These are phyloP conservation scores for Blastomyces gilchristii DNA, from an alignment of 2,329 filamentous ascomycete genomes.

Conservation along the genomic window DNA sequence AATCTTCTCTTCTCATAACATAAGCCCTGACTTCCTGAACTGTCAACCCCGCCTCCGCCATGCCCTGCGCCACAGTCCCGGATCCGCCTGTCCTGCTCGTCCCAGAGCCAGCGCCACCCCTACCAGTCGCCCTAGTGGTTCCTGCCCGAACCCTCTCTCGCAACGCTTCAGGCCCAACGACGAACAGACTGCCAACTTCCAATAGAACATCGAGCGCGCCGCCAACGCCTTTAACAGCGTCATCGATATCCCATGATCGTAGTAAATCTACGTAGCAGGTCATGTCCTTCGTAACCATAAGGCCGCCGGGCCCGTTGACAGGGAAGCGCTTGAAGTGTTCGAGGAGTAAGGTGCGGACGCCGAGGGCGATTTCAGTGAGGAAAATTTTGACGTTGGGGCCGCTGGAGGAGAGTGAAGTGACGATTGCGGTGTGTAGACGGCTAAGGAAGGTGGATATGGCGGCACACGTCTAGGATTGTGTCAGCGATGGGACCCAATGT, in stretches of 20 bases:
- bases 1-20: conserved; percentile 76
- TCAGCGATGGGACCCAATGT: conserved; percentile 4
- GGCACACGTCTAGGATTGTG: conserved; percentile 53
- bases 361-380: conserved; percentile 70
- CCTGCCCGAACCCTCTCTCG: conserved; percentile 53
- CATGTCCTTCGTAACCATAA: conserved; percentile 95
- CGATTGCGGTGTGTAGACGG: conserved; percentile 52
- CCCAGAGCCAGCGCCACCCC: conserved; percentile 35
- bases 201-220: conserved; percentile 71
- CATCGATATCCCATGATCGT: conserved; percentile 66
- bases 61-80: conserved; percentile 38
- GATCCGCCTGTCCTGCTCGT: conserved; percentile 28
- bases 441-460: conserved; percentile 70
- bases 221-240: conserved; percentile 42
- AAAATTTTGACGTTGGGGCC: conserved; percentile 76
- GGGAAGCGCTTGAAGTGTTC: conserved; percentile 92
- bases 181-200: conserved; percentile 92
- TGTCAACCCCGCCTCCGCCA: conserved; percentile 44
- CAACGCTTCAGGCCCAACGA: conserved; percentile 73
- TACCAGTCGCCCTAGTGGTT: conserved; percentile 37
- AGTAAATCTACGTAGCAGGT: conserved; percentile 83
- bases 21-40: conserved; percentile 60
- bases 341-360: conserved; percentile 66
- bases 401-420: conserved; percentile 50
- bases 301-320: conserved; percentile 82